Evolutionary conservation across 2,329 filamentous ascomycete genomes (phyloP).

Genomic region (Aspergillus puulaauensis): DNA sequence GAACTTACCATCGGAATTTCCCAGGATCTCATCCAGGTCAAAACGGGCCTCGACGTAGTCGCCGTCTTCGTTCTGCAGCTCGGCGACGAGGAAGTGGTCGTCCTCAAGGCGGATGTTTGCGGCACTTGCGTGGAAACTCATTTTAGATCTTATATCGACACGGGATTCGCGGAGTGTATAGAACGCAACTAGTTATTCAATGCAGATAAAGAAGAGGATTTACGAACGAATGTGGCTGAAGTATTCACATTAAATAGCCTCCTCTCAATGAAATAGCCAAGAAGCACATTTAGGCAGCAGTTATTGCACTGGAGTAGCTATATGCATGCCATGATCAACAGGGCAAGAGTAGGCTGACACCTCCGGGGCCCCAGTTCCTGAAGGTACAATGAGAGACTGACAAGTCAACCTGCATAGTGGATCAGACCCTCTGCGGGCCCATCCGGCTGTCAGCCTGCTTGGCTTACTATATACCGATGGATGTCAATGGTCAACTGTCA

Average conservation of each 20-base stretch:
- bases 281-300: not conserved
- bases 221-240: not conserved
- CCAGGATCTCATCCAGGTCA: constrained; percentile 17
- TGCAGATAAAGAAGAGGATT: not conserved
- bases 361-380: not conserved
- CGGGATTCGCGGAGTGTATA: not conserved
- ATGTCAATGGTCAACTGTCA: not conserved
- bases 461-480: not conserved
- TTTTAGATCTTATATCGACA: constrained; percentile 2
- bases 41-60: constrained; percentile 7
- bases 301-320: not conserved
- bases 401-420: not conserved
- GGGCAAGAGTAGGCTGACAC: not conserved
- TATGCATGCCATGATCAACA: not conserved
- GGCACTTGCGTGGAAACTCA: constrained; percentile 22
- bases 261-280: not conserved
- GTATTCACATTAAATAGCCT: not conserved
- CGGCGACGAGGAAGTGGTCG: constrained; percentile 12
- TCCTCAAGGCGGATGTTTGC: constrained; percentile 16
- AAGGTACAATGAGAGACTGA: not conserved
- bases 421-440: not conserved
- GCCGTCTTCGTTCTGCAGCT: constrained; percentile 8
- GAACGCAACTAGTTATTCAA: not conserved
- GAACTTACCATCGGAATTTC: constrained; percentile 18
- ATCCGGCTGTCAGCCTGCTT: not conserved